These are phyloP conservation scores for Amanita molliuscula DNA, from an alignment of 768 basidiomycete species.

Conservation along the genomic window DNA sequence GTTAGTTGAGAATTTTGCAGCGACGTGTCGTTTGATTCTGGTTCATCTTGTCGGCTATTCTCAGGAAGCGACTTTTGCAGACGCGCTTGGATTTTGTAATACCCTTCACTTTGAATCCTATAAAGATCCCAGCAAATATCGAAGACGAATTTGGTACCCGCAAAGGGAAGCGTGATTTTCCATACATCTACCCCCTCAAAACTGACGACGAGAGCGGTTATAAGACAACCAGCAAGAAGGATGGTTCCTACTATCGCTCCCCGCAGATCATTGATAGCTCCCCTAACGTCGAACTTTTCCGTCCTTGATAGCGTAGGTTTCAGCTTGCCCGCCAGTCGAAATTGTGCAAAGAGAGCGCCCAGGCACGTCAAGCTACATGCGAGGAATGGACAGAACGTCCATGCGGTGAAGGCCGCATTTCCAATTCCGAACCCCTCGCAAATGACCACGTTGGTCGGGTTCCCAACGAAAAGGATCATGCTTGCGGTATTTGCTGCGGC, in stretches of 20 bases:
- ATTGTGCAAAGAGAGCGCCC: slow-evolving; percentile 47
- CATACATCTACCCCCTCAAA: slow-evolving; percentile 73
- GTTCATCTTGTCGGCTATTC: neutral
- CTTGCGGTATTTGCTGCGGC: slow-evolving; percentile 73
- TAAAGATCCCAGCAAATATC: slow-evolving; percentile 57
- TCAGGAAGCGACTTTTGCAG: neutral
- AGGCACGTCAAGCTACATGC: slow-evolving; percentile 57
- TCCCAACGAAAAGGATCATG: slow-evolving; percentile 73
- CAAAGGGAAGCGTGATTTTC: slow-evolving; percentile 79
- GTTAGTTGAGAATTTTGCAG: neutral
- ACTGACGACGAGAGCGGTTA: slow-evolving; percentile 67
- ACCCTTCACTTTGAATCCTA: slow-evolving; percentile 18
- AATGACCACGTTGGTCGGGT: slow-evolving; percentile 91
- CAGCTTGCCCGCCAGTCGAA: slow-evolving; percentile 42
- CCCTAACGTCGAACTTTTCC: slow-evolving; percentile 36
- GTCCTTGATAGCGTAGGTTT: slow-evolving; percentile 31
- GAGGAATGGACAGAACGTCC: slow-evolving; percentile 75
- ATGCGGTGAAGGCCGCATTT: slow-evolving; percentile 71
- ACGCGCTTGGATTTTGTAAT: neutral
- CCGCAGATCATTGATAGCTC: slow-evolving; percentile 60
- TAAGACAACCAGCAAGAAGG: slow-evolving; percentile 56
- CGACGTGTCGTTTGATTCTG: neutral
- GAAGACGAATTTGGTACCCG: slow-evolving; percentile 55
- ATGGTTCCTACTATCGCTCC: slow-evolving; percentile 68
- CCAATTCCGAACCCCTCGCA: slow-evolving; percentile 78